phyloP scores from a whole-genome alignment of 2,329 filamentous ascomycete genomes.

The Colletotrichum neosansevieriae region DNA sequence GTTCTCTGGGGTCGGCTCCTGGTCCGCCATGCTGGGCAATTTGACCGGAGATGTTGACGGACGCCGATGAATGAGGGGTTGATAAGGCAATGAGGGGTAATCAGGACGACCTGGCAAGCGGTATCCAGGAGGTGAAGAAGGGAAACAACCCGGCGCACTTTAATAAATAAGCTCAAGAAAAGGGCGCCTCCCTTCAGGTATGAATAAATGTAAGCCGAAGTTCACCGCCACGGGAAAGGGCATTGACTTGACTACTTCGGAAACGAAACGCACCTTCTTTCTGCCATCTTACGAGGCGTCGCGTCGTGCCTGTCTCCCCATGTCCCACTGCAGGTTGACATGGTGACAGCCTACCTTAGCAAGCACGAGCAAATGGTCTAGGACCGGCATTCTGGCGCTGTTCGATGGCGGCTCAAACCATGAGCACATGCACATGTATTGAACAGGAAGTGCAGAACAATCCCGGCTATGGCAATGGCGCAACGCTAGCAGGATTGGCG shows the following conservation, averaged over 20 bases:
- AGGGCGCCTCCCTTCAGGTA: background rate
- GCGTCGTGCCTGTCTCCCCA: background rate
- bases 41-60: background rate
- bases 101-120: background rate
- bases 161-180: background rate
- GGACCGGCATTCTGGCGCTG: conserved; percentile 18
- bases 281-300: conserved; percentile 16
- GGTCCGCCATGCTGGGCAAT: conserved; percentile 33
- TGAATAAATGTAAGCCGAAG: background rate
- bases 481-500: conserved; percentile 19
- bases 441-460: background rate
- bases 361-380: conserved; percentile 17
- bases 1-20: conserved; percentile 54
- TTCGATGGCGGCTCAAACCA: background rate
- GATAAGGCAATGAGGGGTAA: conserved; percentile 1
- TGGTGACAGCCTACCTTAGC: background rate
- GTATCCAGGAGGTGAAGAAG: background rate
- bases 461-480: conserved; percentile 23
- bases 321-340: conserved; percentile 25
- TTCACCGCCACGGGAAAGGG: conserved; percentile 1
- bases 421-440: conserved; percentile 11
- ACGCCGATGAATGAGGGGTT: background rate
- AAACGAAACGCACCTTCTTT: conserved; percentile 3
- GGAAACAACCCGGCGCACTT: background rate
- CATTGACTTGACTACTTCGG: conserved; percentile 2